Conservation (phyloP, 257 asterid genomes). For the Leptodermis oblonga region DNA sequence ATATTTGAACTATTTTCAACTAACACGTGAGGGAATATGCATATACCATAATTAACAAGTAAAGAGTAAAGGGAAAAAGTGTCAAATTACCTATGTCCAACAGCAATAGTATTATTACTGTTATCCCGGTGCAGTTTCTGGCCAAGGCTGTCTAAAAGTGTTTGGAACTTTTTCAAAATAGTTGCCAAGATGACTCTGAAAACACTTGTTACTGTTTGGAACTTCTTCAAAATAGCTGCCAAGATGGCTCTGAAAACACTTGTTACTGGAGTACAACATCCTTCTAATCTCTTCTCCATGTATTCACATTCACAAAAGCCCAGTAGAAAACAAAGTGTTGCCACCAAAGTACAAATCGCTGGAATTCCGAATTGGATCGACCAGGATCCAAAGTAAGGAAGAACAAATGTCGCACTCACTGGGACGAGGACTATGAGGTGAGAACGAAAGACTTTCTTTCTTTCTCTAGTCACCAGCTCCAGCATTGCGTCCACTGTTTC, state of each 20-base stretch:
- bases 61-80: too few species aligned
- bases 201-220: too few species aligned
- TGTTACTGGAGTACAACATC: slow-evolving; percentile 41
- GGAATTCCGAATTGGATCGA: slow-evolving; percentile 45
- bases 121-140: slow-evolving; percentile 16
- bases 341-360: slow-evolving; percentile 36
- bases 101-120: too few species aligned
- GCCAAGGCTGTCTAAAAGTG: too few species aligned
- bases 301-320: slow-evolving; percentile 34
- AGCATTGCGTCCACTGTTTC: slow-evolving; percentile 17
- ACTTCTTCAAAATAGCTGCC: slow-evolving; percentile 32
- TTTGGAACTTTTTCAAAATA: slow-evolving; percentile 23
- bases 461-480: background rate
- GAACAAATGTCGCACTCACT: slow-evolving; percentile 31
- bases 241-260: slow-evolving; percentile 42
- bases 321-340: slow-evolving; percentile 26
- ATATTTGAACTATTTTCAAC: too few species aligned
- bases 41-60: too few species aligned
- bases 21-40: too few species aligned
- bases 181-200: too few species aligned
- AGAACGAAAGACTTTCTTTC: background rate
- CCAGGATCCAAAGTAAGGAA: slow-evolving; percentile 54
- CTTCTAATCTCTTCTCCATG: slow-evolving; percentile 9
- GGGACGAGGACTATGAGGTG: slow-evolving; percentile 12
- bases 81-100: too few species aligned